Percentiles rank a stretch among this genome's conserved stretches.
Conservation (phyloP, 768 basidiomycete genomes). For the Gyrodon lividus region DNA sequence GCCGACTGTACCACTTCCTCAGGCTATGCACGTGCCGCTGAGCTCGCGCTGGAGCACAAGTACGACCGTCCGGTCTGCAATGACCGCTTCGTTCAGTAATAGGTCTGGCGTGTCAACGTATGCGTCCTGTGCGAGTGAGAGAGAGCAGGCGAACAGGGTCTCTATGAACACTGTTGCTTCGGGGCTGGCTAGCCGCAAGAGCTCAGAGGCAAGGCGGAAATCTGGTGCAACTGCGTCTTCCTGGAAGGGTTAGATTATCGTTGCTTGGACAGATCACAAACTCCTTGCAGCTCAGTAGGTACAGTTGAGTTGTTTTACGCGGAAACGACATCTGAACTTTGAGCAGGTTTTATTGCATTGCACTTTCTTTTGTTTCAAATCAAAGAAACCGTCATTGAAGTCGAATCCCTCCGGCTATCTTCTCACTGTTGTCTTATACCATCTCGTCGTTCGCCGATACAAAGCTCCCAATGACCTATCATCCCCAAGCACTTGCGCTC, state of each 20-base stretch:
- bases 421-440: too few species aligned
- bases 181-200: conserved; percentile 26
- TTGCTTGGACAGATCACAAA: neutral
- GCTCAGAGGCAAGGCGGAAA: conserved; percentile 27
- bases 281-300: conserved; percentile 2
- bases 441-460: too few species aligned
- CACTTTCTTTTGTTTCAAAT: neutral
- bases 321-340: conserved; percentile 2
- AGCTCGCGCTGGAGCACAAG: conserved; percentile 33
- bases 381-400: neutral
- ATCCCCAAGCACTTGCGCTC: neutral
- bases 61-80: conserved; percentile 27
- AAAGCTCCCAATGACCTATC: too few species aligned
- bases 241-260: conserved; percentile 19
- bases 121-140: conserved; percentile 28
- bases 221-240: conserved; percentile 24
- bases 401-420: too few species aligned
- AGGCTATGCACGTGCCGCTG: conserved; percentile 18
- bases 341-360: neutral
- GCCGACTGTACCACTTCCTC: conserved; percentile 12
- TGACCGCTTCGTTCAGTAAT: conserved; percentile 27
- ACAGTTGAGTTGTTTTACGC: neutral
- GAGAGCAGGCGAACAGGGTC: conserved; percentile 22
- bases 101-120: conserved; percentile 28
- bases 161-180: conserved; percentile 28